Percentiles rank a stretch among this genome's conserved stretches.
These are phyloP conservation scores for Alternaria infectoria DNA, from an alignment of 2,329 filamentous ascomycete species.

Conservation along the genomic window DNA sequence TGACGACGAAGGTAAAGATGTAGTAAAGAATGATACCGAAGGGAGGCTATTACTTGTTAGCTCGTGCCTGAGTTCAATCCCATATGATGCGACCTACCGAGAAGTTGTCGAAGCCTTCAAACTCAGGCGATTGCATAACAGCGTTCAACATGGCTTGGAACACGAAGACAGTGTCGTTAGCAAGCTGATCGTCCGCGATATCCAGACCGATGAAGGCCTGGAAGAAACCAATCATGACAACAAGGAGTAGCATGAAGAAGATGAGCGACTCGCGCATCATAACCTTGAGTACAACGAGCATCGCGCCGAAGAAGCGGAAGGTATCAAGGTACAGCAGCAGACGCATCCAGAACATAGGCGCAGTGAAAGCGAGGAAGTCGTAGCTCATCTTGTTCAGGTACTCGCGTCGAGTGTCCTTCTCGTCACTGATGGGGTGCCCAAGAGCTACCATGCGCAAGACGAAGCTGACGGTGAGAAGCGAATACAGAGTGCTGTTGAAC, in stretches of 20 bases:
- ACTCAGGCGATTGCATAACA: slow-evolving; percentile 90
- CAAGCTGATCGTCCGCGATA: slow-evolving; percentile 71
- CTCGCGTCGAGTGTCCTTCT: slow-evolving; percentile 52
- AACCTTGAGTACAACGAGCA: slow-evolving; percentile 91
- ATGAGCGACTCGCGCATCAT: slow-evolving; percentile 77
- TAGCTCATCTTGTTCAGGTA: slow-evolving; percentile 84
- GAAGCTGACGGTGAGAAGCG: slow-evolving; percentile 78
- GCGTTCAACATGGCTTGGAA: slow-evolving; percentile 85
- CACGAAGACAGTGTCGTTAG: slow-evolving; percentile 73
- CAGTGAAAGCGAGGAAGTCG: slow-evolving; percentile 90
- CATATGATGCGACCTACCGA: slow-evolving; percentile 52
- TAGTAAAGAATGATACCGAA: slow-evolving; percentile 97
- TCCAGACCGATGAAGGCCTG: slow-evolving; percentile 95
- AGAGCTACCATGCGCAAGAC: slow-evolving; percentile 80
- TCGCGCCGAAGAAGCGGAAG: slow-evolving; percentile 94
- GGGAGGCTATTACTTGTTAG: slow-evolving; percentile 61
- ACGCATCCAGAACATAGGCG: slow-evolving; percentile 96
- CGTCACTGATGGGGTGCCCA: slow-evolving; percentile 60
- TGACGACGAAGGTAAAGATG: slow-evolving; percentile 95
- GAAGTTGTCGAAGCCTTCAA: slow-evolving; percentile 86
- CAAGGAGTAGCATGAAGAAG: slow-evolving; percentile 88
- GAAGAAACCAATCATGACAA: slow-evolving; percentile 85
- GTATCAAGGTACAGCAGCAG: slow-evolving; percentile 92
- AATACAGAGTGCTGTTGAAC: slow-evolving; percentile 86
- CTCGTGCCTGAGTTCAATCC: fast-evolving